These are phyloP conservation scores for Stagonosporopsis cucurbitacearum DNA, from an alignment of 2,329 filamentous ascomycete genomes.

Conservation along the genomic window DNA sequence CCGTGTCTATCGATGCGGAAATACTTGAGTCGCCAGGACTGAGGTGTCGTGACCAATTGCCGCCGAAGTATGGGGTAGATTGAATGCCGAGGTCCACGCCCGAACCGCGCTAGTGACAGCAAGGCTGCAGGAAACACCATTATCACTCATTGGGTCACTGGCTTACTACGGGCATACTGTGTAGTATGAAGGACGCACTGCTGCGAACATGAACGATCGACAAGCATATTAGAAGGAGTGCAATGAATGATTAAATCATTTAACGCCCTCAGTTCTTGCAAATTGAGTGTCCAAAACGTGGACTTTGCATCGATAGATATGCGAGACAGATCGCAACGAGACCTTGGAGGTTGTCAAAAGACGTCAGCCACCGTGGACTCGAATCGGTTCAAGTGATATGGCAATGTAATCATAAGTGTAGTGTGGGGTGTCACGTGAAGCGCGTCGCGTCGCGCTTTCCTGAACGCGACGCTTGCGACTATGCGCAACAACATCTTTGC, in stretches of 20 bases:
- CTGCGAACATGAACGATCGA: too few relatives aligned
- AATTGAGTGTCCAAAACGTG: not conserved
- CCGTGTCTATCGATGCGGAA: not conserved
- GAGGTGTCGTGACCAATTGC: conserved; percentile 33
- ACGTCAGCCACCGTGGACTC: not conserved
- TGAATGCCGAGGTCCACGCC: conserved; percentile 33
- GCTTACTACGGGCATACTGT: not conserved
- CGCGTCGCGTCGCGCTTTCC: conserved; percentile 14
- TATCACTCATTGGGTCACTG: not conserved
- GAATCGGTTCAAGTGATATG: not conserved
- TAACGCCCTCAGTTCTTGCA: not conserved
- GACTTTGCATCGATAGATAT: not conserved
- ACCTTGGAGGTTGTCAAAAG: not conserved
- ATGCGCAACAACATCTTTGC: conserved; percentile 10
- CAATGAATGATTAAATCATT: not conserved
- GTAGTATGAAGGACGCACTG: too few relatives aligned
- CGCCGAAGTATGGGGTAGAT: conserved; percentile 32
- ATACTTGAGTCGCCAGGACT: conserved; percentile 1
- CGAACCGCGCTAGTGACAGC: not conserved
- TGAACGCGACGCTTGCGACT: conserved; percentile 7
- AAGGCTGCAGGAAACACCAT: not conserved
- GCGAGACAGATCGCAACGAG: not conserved
- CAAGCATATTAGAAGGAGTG: too few relatives aligned
- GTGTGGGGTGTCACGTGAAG: conserved; percentile 10
- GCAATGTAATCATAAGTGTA: not conserved